These are phyloP conservation scores for Cichorium intybus DNA, from an alignment of 140 eudicot genomes.

Conservation along the genomic window DNA sequence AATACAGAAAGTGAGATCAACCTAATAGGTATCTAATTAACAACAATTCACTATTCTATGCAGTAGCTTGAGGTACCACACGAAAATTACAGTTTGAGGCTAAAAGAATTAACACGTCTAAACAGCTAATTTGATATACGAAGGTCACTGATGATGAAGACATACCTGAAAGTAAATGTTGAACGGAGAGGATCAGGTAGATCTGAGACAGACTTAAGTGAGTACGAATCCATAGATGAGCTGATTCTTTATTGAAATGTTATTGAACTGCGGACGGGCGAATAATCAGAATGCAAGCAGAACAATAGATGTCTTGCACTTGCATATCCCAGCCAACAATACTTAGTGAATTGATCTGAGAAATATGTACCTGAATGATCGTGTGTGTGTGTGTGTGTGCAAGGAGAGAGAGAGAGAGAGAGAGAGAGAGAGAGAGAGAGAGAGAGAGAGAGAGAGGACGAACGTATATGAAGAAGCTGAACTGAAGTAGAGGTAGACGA, in stretches of 20 bases:
- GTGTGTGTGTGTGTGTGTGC: not conserved
- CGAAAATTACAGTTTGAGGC: conserved; percentile 8
- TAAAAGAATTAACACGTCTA: conserved; percentile 6
- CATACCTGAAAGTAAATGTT: conserved; percentile 79
- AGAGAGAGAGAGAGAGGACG: not conserved
- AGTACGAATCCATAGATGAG: conserved; percentile 58
- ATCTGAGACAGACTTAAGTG: conserved; percentile 77
- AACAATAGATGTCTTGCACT: not conserved
- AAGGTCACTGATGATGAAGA: not conserved
- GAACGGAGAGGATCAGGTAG: conserved; percentile 84
- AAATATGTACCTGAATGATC: not conserved
- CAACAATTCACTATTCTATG: conserved; percentile 9
- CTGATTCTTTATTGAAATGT: conserved; percentile 4
- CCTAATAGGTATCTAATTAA: conserved; percentile 9
- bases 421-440: not conserved
- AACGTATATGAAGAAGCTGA: conserved; percentile 4
- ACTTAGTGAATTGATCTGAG: not conserved
- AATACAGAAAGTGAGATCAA: not conserved
- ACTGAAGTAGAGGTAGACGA: not conserved
- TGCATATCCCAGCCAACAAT: conserved; percentile 3
- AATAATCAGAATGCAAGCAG: conserved; percentile 4
- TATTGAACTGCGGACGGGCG: conserved; percentile 10
- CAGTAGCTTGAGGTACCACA: not conserved
- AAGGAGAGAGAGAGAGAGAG: not conserved
- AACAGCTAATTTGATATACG: conserved; percentile 6